Base-by-base conservation (phyloP, 805 yeast genomes). In the Kuraishia molischiana region DNA sequence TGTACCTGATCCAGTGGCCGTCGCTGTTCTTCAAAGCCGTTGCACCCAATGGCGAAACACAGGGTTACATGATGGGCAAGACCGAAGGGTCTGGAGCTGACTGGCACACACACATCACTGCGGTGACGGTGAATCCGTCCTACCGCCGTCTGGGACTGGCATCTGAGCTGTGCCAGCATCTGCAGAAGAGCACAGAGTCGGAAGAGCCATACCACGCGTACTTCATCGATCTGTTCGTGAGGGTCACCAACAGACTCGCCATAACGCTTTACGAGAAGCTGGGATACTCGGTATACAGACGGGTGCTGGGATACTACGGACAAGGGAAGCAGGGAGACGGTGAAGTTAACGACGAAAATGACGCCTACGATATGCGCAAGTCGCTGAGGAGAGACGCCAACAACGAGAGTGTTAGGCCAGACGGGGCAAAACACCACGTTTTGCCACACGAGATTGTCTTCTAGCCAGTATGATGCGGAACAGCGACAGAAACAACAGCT, bases 101-200 rank as follows among this genome's bases (percentile, higher is more conserved):
- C 42, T 90, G 97, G 95, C 99, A 92, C 53, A 76, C 95, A 1
- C 99, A 92, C 56, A 87, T 92, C 36, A 86, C 97, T 0, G 97
- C 98, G 0, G 95, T 92, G 3, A 87, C 97, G 0, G 82, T 92
- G 1, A 81, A 82, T 41, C 79, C 85, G 10, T 79, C 76, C 37
- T 90, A 81, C 56, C 63, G 99, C 38, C 64, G 97, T 43, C 67
- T 90, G 13, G 95, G 95, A 2, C 62, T 92, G 29, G 98, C 97
- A 1, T 74, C 87, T 5, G 72, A 74, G 41, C 64, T 92, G 31
- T 87, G 96, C 51, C 63, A 72, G 35, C 75, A 84, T 41, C 61
- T 92, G 32, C 87, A 82, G 49, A 69, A 74, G 32, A 71, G 79
- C 34, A 84, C 95, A 0, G 85, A 82, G 43, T 68, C 74, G n/a